phyloP scores from a whole-genome alignment of 768 basidiomycete species.

The Suillus lakei region DNA sequence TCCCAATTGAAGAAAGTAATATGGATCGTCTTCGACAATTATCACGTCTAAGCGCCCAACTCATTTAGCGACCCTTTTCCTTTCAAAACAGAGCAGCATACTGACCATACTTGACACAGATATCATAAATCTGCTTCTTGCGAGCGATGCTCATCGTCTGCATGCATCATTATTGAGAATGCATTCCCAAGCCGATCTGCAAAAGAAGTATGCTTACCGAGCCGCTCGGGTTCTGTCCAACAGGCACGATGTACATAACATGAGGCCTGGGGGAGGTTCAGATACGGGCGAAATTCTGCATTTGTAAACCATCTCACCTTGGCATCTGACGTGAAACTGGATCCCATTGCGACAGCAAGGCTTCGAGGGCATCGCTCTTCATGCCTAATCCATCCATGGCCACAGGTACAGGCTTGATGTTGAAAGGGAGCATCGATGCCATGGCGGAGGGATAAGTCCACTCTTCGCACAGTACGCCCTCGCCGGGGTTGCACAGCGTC shows the following conservation, averaged over 20 bases:
- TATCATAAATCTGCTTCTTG: slow-evolving; percentile 81
- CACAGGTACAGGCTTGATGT: slow-evolving; percentile 55
- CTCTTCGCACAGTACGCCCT: slow-evolving; percentile 62
- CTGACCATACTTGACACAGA: slow-evolving; percentile 80
- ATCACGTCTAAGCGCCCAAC: slow-evolving; percentile 55
- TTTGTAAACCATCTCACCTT: slow-evolving; percentile 44
- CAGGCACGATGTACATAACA: slow-evolving; percentile 75
- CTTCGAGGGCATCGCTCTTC: slow-evolving; percentile 61
- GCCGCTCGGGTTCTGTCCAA: slow-evolving; percentile 88
- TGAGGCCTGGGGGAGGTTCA: slow-evolving; percentile 53
- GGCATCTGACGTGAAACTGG: slow-evolving; percentile 55
- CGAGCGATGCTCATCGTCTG: slow-evolving; percentile 65
- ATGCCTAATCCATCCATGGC: slow-evolving; percentile 76
- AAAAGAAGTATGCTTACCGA: slow-evolving; percentile 45
- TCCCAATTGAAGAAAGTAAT: slow-evolving; percentile 74
- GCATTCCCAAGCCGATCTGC: background rate
- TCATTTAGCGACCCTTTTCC: background rate
- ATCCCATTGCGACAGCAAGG: slow-evolving; percentile 70
- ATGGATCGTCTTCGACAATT: slow-evolving; percentile 86
- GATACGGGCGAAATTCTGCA: background rate
- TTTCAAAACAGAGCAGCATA: background rate
- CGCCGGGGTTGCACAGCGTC: slow-evolving; percentile 71
- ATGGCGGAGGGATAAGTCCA: slow-evolving; percentile 78
- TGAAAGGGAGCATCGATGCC: slow-evolving; percentile 35
- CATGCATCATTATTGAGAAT: slow-evolving; percentile 4